Conservation (phyloP, 2,329 filamentous ascomycete genomes). For the Arthrobotrys musiformis region DNA sequence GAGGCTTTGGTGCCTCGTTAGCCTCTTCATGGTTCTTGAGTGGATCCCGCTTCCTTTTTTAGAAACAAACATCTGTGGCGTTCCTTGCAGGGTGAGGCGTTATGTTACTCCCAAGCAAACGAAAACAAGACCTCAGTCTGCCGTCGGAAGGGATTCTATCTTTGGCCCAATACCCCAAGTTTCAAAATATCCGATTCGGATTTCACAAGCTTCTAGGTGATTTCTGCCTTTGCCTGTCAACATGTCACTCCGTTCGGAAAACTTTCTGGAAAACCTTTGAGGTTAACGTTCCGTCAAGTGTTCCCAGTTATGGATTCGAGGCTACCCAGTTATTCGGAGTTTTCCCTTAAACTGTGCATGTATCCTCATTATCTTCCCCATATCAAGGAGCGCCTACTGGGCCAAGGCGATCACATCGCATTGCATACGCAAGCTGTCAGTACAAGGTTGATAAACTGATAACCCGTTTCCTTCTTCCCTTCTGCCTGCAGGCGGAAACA, state of each 20-base stretch:
- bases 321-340: background rate
- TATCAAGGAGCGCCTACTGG: background rate
- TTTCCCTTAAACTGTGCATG: background rate
- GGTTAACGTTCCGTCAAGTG: no score
- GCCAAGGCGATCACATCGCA: background rate
- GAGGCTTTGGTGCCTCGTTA: slow-evolving; percentile 20
- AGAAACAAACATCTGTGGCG: slow-evolving; percentile 20
- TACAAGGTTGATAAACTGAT: slow-evolving; percentile 18
- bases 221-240: background rate
- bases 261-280: background rate
- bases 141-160: slow-evolving; percentile 28
- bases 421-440: slow-evolving; percentile 9
- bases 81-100: slow-evolving; percentile 26
- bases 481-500: background rate
- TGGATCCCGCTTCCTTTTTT: slow-evolving; percentile 51
- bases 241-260: background rate
- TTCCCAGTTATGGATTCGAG: no score
- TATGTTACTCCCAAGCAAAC: slow-evolving; percentile 31
- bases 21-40: slow-evolving; percentile 8
- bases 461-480: slow-evolving; percentile 3
- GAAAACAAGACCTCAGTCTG: background rate
- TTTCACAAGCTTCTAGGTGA: background rate
- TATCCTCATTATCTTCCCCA: background rate
- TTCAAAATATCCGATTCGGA: slow-evolving; percentile 37
- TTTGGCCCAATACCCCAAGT: slow-evolving; percentile 32